phyloP scores from a whole-genome alignment of 345 rosid species.

The Eucalyptus sp. region DNA sequence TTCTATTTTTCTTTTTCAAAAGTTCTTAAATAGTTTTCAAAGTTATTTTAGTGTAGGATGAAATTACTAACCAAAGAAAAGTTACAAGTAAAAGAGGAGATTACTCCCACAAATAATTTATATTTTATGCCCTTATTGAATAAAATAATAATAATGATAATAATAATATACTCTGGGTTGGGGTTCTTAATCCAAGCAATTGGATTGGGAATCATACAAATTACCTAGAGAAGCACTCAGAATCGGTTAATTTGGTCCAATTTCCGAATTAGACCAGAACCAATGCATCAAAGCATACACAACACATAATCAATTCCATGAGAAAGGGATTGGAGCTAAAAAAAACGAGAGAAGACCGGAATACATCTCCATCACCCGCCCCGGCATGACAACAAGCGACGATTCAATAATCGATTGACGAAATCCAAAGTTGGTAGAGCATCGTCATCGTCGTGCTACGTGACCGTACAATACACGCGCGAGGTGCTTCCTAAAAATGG shows the following conservation, averaged over 20 bases:
- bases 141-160: background rate
- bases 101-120: background rate
- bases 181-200: too few species aligned
- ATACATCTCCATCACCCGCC: background rate
- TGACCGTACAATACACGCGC: background rate
- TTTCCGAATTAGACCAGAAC: background rate
- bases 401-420: background rate
- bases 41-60: background rate
- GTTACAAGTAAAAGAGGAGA: background rate
- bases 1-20: too few species aligned
- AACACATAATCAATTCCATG: background rate
- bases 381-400: background rate
- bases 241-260: fast-evolving
- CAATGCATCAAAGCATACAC: background rate
- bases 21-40: too few species aligned
- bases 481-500: background rate
- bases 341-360: background rate
- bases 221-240: background rate
- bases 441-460: background rate
- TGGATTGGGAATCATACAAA: too few species aligned
- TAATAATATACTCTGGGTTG: background rate
- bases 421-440: background rate
- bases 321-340: background rate
- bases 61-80: background rate
- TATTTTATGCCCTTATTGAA: background rate